phyloP scores from a whole-genome alignment of 2,329 filamentous ascomycete genomes.

The Ascochyta fabae region DNA sequence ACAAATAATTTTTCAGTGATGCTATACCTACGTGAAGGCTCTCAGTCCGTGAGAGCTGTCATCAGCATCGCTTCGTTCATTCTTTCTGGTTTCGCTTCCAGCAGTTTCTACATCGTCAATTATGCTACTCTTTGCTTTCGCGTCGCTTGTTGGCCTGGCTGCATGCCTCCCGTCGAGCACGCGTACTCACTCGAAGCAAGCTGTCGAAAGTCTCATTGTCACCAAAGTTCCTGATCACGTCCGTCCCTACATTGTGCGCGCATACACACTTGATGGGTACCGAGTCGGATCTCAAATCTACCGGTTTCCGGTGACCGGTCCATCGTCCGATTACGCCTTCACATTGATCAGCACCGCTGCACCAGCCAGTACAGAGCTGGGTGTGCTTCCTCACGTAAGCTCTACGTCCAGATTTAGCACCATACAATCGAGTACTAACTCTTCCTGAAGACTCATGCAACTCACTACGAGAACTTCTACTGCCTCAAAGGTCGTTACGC shows the following conservation, averaged over 20 bases:
- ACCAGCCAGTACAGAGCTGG: slow-evolving; percentile 46
- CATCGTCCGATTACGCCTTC: slow-evolving; percentile 55
- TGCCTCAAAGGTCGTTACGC: slow-evolving; percentile 54
- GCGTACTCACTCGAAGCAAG: not conserved
- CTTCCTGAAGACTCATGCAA: slow-evolving; percentile 40
- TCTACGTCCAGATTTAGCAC: not conserved
- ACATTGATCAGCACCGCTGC: slow-evolving; percentile 55
- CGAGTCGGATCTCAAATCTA: slow-evolving; percentile 49
- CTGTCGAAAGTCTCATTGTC: slow-evolving; percentile 18
- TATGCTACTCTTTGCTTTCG: slow-evolving; percentile 5
- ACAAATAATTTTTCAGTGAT: not conserved
- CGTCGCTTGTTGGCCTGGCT: slow-evolving; percentile 9
- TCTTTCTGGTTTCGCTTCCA: not conserved
- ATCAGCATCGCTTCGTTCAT: not conserved
- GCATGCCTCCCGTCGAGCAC: slow-evolving; percentile 11
- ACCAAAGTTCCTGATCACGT: slow-evolving; percentile 40
- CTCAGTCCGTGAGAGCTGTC: not conserved
- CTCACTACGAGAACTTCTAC: slow-evolving; percentile 58
- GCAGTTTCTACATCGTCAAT: not conserved
- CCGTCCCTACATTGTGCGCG: slow-evolving; percentile 48
- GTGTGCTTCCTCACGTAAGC: slow-evolving; percentile 51
- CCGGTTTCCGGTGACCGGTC: slow-evolving; percentile 54
- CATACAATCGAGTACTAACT: not conserved
- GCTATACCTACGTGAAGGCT: not conserved
- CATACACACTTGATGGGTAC: slow-evolving; percentile 44